phyloP scores from a whole-genome alignment of 2,329 filamentous ascomycete genomes.

The Tetracladium maxilliforme region DNA sequence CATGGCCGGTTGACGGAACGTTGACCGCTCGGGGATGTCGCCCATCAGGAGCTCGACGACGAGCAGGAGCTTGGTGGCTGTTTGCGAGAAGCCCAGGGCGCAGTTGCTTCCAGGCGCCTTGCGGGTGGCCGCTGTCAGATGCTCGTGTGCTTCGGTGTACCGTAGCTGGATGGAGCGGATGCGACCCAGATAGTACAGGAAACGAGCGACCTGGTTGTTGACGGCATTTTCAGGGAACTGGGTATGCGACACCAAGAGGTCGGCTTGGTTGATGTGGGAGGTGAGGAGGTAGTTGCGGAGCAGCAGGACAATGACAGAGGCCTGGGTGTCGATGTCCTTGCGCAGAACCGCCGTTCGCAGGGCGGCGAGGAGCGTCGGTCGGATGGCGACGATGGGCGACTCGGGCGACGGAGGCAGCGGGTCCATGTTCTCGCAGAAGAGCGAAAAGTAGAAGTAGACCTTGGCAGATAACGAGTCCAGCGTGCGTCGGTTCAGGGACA shows the following conservation, averaged over 20 bases:
- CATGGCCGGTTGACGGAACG: constrained; percentile 80
- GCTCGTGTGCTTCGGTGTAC: constrained; percentile 93
- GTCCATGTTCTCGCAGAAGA: constrained; percentile 85
- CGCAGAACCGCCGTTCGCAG: constrained; percentile 90
- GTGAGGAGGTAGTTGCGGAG: constrained; percentile 93
- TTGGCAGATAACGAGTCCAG: constrained; percentile 87
- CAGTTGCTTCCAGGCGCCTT: constrained; percentile 86
- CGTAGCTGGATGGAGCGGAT: constrained; percentile 93
- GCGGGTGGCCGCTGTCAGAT: constrained; percentile 81
- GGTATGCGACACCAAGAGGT: constrained; percentile 88
- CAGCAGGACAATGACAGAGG: constrained; percentile 84
- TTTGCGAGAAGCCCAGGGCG: constrained; percentile 88
- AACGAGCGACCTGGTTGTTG: constrained; percentile 96
- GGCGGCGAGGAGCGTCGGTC: constrained; percentile 73
- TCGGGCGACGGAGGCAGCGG: constrained; percentile 80
- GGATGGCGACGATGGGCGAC: constrained; percentile 74
- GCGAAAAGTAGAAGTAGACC: constrained; percentile 94
- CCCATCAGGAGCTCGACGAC: constrained; percentile 97
- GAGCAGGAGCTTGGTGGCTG: constrained; percentile 87
- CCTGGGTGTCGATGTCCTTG: constrained; percentile 95
- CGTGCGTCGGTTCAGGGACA: constrained; percentile 81
- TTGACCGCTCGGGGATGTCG: constrained; percentile 88
- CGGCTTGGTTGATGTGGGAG: constrained; percentile 92
- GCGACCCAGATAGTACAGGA: constrained; percentile 91
- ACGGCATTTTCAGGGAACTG: constrained; percentile 87